Evolutionary conservation across 2,329 filamentous ascomycete genomes (phyloP), one percentile per base, ranked within the genome.

Genomic region (Epichloe sibirici): DNA sequence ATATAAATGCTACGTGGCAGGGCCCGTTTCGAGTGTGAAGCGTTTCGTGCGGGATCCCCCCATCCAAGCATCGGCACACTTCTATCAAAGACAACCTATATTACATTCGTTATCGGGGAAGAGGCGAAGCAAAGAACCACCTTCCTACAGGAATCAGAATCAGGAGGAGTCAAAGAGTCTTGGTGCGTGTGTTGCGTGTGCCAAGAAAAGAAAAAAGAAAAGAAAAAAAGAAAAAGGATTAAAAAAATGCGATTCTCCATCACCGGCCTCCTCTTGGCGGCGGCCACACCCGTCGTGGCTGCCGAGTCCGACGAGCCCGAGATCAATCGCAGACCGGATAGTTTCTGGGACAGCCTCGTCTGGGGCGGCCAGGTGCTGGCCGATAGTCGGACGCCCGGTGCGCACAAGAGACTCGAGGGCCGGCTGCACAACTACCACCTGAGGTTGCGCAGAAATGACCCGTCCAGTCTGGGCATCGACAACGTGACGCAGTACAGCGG

Each of bases 401-500:
- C 23, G 6, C 39, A 48, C 48, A 51, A 88, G 59, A 82, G 91
- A 71, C 75, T 94, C 56, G 88, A 85, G 62, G 91, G 90, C 62
- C 83, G 84, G 67, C 81, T 96, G 40, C 85, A 90, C 64, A 76
- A 82, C 63, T 97, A 90, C 78, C 90, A 88, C 71, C 78, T 97
- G 58, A 82, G 93, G 58, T 83, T 88, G 59, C 95, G 95, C 83
- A 82, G 85, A 66, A 87, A 95, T 61, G 88, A 96, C 67, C 91
- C 93, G 49, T 79, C 79, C 56, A 76, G 78, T 58, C 83, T 98
- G 55, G 88, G 86, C 52, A 81, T 97, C 65, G 93, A 98, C 69
- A 87, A 76, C 46, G 90, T 96, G 64, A 97, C 95, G 82, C 91
- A 97, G 71, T 96, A 94, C 79, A 94, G 87, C 64, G 93, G 93